Evolutionary conservation across 345 rosid species (phyloP), one percentile per base, ranked within the genome.

Genomic region (Eucalyptus erythrocorys): DNA sequence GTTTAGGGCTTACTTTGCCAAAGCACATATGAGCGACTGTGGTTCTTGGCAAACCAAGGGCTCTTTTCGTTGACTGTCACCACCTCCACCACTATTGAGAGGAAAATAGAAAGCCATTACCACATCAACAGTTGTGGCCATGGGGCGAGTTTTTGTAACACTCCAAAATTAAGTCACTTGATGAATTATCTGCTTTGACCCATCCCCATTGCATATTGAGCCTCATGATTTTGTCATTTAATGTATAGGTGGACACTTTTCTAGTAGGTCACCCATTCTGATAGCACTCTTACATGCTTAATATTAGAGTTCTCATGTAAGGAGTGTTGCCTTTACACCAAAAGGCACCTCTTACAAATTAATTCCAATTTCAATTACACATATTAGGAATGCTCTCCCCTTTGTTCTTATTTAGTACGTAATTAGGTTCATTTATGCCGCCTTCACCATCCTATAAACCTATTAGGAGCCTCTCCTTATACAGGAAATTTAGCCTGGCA

Each of bases 401-500:
- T 53, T 53, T 53, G 11, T 53, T 22, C 59, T 8, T 53, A 53
- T 50, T 53, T 22, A 53, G 59, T 53, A 22, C 5, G 5, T 8
- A 53, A 53, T 22, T 22, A 4, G 26, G 27, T 53, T 53, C 59
- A 22, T 53, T 53, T 22, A 21, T 53, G 59, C 59, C 27, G 0
- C 26, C 5, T 22, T 22, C 1, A 22, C 59, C 26, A 26, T 5
- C 13, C 7, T 57, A 57, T 19, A 26, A 57, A 3, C 66, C n/a
- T 57, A 12, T 0, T 27, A 11, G 1, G 14, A 57, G 66, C 2
- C 0, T 1, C 14, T 57, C 6, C 30, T 5, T 57, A 57, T 57
- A 24, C 6, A 26, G 6, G 3, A 6, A 12, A 3, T 57, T 12
- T 57, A 3, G n/a, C n/a, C 0, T 11, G 11, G 26, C 27, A 0